phyloP scores from a whole-genome alignment of 768 basidiomycete genomes.

The Kwoniella sp. region DNA sequence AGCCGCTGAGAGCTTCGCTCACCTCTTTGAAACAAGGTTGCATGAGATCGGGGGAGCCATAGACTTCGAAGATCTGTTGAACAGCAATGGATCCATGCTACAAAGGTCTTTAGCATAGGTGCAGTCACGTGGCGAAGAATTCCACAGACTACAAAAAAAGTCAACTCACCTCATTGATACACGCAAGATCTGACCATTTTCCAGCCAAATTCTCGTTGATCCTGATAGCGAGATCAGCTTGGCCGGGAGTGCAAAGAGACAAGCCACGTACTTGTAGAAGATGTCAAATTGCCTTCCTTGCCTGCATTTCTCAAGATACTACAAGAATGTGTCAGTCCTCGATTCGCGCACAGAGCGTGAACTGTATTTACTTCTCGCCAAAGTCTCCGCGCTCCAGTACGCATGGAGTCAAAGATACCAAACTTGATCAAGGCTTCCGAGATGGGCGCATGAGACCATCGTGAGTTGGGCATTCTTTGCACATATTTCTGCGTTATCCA shows the following conservation, averaged over 20 bases:
- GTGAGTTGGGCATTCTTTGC: not conserved
- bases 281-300: slow-evolving; percentile 32
- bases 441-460: slow-evolving; percentile 26
- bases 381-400: slow-evolving; percentile 49
- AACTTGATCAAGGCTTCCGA: slow-evolving; percentile 41
- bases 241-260: not conserved
- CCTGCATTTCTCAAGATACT: slow-evolving; percentile 48
- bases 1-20: not conserved
- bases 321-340: too few species aligned
- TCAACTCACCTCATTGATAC: slow-evolving; percentile 45
- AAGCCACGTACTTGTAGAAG: slow-evolving; percentile 43
- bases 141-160: too few species aligned
- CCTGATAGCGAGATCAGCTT: slow-evolving; percentile 17
- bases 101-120: slow-evolving; percentile 8
- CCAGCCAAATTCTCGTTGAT: slow-evolving; percentile 48
- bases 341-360: too few species aligned
- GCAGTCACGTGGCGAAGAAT: too few species aligned
- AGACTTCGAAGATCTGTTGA: slow-evolving; percentile 53
- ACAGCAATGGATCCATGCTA: slow-evolving; percentile 50
- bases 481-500: too few species aligned
- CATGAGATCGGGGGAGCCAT: slow-evolving; percentile 43
- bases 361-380: slow-evolving; percentile 53
- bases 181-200: slow-evolving; percentile 48
- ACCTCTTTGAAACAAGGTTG: slow-evolving; percentile 48
- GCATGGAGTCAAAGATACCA: slow-evolving; percentile 50